These are phyloP conservation scores for Sporobolomyces phaffii DNA, from an alignment of 768 basidiomycete genomes.

Conservation along the genomic window DNA sequence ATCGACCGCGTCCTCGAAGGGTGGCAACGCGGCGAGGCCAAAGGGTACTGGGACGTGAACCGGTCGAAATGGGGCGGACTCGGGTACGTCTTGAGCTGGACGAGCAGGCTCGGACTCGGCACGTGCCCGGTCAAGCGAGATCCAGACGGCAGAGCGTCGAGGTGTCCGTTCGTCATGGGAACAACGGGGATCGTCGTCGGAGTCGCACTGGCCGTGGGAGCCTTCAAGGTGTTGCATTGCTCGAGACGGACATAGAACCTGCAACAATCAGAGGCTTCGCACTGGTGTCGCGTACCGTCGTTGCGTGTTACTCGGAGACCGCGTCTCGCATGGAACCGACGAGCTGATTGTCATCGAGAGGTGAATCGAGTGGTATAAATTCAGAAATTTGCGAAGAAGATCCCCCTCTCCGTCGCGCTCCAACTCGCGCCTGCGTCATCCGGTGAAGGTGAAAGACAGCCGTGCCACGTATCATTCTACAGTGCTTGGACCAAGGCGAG, in stretches of 20 bases:
- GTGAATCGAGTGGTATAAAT: constrained; percentile 3
- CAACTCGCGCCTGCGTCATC: too few relatives aligned
- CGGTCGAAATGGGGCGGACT: not conserved
- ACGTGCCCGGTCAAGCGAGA: constrained; percentile 22
- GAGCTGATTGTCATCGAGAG: too few relatives aligned
- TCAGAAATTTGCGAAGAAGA: too few relatives aligned
- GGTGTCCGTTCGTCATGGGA: constrained; percentile 30
- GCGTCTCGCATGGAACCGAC: too few relatives aligned
- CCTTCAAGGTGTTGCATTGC: not conserved
- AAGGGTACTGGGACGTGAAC: constrained; percentile 40
- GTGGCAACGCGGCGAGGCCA: constrained; percentile 62
- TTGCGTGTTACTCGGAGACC: too few relatives aligned
- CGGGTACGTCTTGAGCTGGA: constrained; percentile 4
- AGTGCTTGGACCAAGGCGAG: too few relatives aligned
- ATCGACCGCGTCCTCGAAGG: constrained; percentile 69
- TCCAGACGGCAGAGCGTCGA: constrained; percentile 16
- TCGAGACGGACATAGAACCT: not conserved
- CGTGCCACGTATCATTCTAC: too few relatives aligned
- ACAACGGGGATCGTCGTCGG: constrained; percentile 21
- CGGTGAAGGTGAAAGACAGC: too few relatives aligned
- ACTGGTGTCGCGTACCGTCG: too few relatives aligned
- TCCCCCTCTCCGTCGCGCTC: too few relatives aligned
- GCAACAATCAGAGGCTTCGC: not conserved
- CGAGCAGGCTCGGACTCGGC: constrained; percentile 8
- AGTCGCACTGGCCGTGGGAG: not conserved